These are phyloP conservation scores for Colletotrichum navitas DNA, from an alignment of 2,329 filamentous ascomycete genomes.

Conservation along the genomic window DNA sequence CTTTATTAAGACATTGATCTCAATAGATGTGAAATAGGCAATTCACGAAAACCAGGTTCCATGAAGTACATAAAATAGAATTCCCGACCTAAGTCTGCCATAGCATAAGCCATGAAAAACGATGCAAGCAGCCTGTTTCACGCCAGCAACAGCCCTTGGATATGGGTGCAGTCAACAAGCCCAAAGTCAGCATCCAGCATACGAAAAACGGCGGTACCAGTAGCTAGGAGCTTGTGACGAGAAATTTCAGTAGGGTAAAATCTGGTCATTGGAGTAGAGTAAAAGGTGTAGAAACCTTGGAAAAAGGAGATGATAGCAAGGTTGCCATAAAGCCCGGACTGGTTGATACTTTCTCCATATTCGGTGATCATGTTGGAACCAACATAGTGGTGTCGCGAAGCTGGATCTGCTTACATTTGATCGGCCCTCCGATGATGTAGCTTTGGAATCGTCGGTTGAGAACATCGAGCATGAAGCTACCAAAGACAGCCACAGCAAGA, in stretches of 20 bases:
- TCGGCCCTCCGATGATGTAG: constrained; percentile 46
- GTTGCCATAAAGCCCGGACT: constrained; percentile 56
- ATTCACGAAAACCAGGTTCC: constrained; percentile 47
- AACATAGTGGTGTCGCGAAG: too few species aligned
- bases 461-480: constrained; percentile 51
- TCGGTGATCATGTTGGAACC: too few species aligned
- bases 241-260: constrained; percentile 52
- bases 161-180: constrained; percentile 37
- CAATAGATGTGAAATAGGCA: constrained; percentile 47
- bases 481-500: constrained; percentile 50
- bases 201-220: constrained; percentile 49
- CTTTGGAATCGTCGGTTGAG: constrained; percentile 50
- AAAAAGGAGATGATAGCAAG: constrained; percentile 53
- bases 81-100: constrained; percentile 50
- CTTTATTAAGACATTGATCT: constrained; percentile 48
- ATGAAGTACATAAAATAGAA: constrained; percentile 50
- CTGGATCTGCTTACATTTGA: constrained; percentile 43
- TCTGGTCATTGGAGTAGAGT: constrained; percentile 51
- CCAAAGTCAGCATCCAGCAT: constrained; percentile 48
- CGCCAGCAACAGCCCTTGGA: too few species aligned
- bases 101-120: constrained; percentile 48
- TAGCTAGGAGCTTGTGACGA: constrained; percentile 50
- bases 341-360: constrained; percentile 32
- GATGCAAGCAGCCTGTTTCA: constrained; percentile 45
- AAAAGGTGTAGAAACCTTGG: constrained; percentile 50